Percentiles rank a stretch among this genome's conserved stretches.
Evolutionary conservation across 495 filamentous ascomycete genomes (phyloP).

Genomic region (Penicillium bialowiezense): DNA sequence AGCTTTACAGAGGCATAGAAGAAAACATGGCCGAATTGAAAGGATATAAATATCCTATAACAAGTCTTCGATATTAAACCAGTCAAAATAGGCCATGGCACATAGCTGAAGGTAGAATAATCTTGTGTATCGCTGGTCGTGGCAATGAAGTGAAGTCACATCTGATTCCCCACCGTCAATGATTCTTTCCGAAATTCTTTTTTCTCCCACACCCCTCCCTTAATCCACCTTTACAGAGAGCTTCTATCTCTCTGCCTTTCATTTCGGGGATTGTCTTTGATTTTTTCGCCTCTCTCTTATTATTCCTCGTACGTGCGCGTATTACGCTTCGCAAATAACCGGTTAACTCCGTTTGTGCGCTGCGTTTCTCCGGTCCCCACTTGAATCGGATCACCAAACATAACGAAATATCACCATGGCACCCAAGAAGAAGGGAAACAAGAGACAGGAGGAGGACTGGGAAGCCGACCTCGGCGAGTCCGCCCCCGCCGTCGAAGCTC

Average conservation of each 20-base stretch:
- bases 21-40: too few relatives aligned
- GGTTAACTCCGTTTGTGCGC: constrained; percentile 37
- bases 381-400: constrained; percentile 12
- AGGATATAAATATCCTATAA: too few relatives aligned
- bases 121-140: too few relatives aligned
- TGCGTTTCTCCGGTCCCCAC: constrained; percentile 15
- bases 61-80: too few relatives aligned
- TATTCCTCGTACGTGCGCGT: constrained; percentile 15
- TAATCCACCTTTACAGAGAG: constrained; percentile 15
- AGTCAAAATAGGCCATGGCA: too few relatives aligned
- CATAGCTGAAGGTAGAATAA: too few relatives aligned
- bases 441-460: constrained; percentile 89
- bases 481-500: constrained; percentile 49
- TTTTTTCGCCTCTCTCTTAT: constrained; percentile 4
- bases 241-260: constrained; percentile 16
- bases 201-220: constrained; percentile 14
- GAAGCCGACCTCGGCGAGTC: constrained; percentile 90
- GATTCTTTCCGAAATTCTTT: constrained; percentile 33
- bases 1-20: too few relatives aligned
- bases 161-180: constrained; percentile 26
- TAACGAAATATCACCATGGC: constrained; percentile 51
- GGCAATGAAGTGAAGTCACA: constrained; percentile 18
- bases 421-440: constrained; percentile 92
- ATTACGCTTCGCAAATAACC: constrained; percentile 21
- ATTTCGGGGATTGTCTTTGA: constrained; percentile 20